Percentiles rank a stretch among this genome's conserved stretches.
These are phyloP conservation scores for Barnettozyma populi DNA, from an alignment of 805 yeast species.

Conservation along the genomic window DNA sequence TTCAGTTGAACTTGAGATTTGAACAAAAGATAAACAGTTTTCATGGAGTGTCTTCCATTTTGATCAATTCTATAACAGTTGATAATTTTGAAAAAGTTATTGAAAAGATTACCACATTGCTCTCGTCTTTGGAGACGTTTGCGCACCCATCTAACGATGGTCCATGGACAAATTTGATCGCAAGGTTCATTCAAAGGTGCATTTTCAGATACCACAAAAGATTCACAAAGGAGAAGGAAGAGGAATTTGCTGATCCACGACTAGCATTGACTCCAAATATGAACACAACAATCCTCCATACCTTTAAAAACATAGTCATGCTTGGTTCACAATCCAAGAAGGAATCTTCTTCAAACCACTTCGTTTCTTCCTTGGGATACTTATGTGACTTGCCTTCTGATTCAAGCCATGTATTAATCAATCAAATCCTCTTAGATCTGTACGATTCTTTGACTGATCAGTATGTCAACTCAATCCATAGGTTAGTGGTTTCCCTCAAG, in stretches of 20 bases:
- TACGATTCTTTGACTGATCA: constrained; percentile 65
- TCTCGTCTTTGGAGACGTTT: constrained; percentile 73
- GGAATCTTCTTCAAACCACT: constrained; percentile 46
- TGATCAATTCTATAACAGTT: constrained; percentile 61
- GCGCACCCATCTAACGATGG: constrained; percentile 93
- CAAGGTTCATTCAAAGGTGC: constrained; percentile 58
- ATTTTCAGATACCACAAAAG: constrained; percentile 58
- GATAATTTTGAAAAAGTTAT: constrained; percentile 39
- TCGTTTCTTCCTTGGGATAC: constrained; percentile 54
- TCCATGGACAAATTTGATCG: constrained; percentile 70
- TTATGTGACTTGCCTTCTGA: constrained; percentile 53
- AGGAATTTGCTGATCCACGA: constrained; percentile 7
- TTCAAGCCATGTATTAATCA: constrained; percentile 37
- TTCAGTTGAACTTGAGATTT: constrained; percentile 35
- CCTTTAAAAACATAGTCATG: constrained; percentile 47
- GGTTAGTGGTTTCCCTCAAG: constrained; percentile 68
- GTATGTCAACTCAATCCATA: constrained; percentile 69
- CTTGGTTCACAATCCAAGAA: constrained; percentile 79
- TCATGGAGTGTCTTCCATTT: constrained; percentile 41
- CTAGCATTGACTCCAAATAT: constrained; percentile 28
- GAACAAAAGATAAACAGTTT: constrained; percentile 30
- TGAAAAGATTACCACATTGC: constrained; percentile 45
- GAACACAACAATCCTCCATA: constrained; percentile 31
- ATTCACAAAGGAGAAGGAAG: constrained; percentile 36
- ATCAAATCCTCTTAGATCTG: constrained; percentile 57